Evolutionary conservation across 176 grass and related monocot species (phyloP), one percentile per base, ranked within the genome.

Genomic region (Oryza punctata): DNA sequence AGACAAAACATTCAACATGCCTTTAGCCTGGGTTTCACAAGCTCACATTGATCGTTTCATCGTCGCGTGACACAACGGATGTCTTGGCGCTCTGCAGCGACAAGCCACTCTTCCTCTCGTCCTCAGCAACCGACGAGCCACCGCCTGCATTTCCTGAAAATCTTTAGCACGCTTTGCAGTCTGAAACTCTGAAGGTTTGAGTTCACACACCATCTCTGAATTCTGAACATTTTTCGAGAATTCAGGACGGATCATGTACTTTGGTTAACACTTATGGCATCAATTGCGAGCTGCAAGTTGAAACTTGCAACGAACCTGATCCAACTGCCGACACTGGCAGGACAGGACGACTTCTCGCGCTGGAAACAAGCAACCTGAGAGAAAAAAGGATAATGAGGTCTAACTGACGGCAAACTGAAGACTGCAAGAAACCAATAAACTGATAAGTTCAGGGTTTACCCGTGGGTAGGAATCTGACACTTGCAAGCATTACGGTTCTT

Each of bases 41-140:
- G 67, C 85, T 95, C 90, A 92, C 93, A 84, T 90, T 82, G 73
- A 92, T 95, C 67, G 65, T 86, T 68, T 90, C 82, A 10, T 84
- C 80, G 6, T 90, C 68, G 14, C 72, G 85, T 30, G 90, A 92
- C 18, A 88, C 79, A 12, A 90, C 25, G 0, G 86, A 76, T 32
- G 78, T 86, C 75, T 86, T 88, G 63, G 84, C 84, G 35, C 88
- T 81, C 49, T 90, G 85, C 79, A 90, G 13, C 16, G 76, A 78
- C 16, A 92, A 38, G 9, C 85, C 85, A 4, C 84, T 88, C 82
- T 86, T 92, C 16, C 69, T 87, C 18, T 75, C 84, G 3, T 37
- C 66, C 46, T 86, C 80, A 18, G 88, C 45, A 76, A 90, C 73
- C 1, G 93, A 90, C 60, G 93, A 78, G 28, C 65, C 60, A 78